Conservation (phyloP, 257 asterid genomes). For the Solanum chaucha region DNA sequence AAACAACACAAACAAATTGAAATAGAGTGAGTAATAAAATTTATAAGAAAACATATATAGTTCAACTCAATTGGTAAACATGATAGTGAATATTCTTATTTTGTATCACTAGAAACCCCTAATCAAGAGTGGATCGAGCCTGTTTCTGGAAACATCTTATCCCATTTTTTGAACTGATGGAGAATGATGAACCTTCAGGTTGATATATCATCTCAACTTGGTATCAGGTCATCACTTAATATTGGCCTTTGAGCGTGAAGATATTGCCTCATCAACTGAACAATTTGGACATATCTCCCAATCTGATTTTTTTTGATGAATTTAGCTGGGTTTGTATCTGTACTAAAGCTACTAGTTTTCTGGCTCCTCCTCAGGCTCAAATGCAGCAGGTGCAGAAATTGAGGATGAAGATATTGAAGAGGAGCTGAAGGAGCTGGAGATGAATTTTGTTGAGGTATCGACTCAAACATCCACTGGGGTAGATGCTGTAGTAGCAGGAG, state of each 20-base stretch:
- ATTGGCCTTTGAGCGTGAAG: background rate
- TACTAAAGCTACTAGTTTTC: background rate
- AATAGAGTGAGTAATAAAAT: background rate
- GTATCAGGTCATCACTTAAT: background rate
- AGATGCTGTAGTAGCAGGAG: conserved; percentile 9
- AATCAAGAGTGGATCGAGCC: background rate
- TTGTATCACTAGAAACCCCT: background rate
- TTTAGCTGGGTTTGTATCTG: background rate
- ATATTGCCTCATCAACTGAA: background rate
- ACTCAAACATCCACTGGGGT: conserved; percentile 6
- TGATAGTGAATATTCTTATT: background rate
- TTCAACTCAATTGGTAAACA: background rate
- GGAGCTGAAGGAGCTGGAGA: conserved; percentile 52
- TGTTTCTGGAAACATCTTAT: background rate
- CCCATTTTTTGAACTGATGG: background rate
- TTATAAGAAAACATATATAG: background rate
- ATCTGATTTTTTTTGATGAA: background rate
- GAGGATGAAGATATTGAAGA: conserved; percentile 67
- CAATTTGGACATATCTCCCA: background rate
- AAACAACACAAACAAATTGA: background rate
- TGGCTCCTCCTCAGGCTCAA: conserved; percentile 25
- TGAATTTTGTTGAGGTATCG: conserved; percentile 23
- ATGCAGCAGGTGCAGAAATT: conserved; percentile 19
- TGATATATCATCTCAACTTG: background rate
- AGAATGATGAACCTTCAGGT: background rate